phyloP scores from a whole-genome alignment of 768 basidiomycete genomes.

The Agrocybe praecox region DNA sequence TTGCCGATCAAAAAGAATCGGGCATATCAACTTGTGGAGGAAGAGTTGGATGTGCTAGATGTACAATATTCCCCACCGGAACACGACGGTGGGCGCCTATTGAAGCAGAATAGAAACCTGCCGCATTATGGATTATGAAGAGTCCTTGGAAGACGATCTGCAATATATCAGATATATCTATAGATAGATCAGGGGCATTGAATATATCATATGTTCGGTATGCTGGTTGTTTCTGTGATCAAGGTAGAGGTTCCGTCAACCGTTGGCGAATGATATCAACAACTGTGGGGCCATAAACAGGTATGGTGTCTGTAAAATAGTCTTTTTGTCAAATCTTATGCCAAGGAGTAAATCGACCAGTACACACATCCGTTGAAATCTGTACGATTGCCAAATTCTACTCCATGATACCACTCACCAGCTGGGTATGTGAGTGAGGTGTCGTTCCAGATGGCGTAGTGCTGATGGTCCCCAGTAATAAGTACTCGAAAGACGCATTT shows the following conservation, averaged over 20 bases:
- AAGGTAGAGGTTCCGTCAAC: conserved; percentile 22
- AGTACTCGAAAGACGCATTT: conserved; percentile 29
- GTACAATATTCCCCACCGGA: background rate
- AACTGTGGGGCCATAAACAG: conserved; percentile 61
- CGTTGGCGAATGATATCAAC: conserved; percentile 62
- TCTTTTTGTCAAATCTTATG: background rate
- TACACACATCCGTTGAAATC: conserved; percentile 17
- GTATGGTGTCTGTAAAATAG: conserved; percentile 40
- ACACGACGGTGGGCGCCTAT: background rate
- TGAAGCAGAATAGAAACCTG: background rate
- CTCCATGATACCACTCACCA: conserved; percentile 19
- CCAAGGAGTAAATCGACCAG: background rate
- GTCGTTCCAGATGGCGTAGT: conserved; percentile 27
- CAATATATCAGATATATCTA: background rate
- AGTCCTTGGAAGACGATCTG: too few species aligned
- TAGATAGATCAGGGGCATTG: too few species aligned
- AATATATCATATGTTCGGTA: too few species aligned
- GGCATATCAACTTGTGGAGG: background rate
- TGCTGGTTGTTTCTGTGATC: too few species aligned
- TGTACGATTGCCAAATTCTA: conserved; percentile 11
- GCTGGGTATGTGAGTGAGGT: conserved; percentile 18
- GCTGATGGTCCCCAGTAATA: conserved; percentile 27
- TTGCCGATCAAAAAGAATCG: background rate
- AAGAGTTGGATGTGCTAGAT: background rate
- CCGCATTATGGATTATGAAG: background rate